Base-by-base conservation (phyloP, 306 rosid species). In the Glycyrrhiza uralensis region DNA sequence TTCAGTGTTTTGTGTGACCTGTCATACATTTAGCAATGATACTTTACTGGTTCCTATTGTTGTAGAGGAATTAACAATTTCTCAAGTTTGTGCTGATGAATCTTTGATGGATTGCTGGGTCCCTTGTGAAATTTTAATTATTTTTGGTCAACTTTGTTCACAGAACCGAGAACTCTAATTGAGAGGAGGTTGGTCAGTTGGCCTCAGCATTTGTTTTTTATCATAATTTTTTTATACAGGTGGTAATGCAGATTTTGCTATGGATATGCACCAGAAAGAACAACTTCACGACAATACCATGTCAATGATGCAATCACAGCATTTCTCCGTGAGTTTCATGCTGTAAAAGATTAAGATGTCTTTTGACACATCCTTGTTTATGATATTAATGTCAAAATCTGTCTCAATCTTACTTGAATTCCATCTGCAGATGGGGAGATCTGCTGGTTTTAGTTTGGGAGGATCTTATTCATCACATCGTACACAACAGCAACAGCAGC, bases 191-290 rank as follows among this genome's bases (percentile, higher is more conserved):
- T 64, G 14, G 58, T 58, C 14, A 33, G 66, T 58, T 66, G 61
- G 54, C 67, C 65, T 49, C 39, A 38, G 49, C 24, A 56, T 59
- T 66, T 75, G 22, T 60, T 80, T 47, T 64, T 89, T 71, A 76
- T 66, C 68, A 28, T 71, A 41, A 63, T 78, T 72, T 76, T 61
- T 79, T 45, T 69, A 35, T 41, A 68, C 87, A 89, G 99, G 97
- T 82, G 96, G 97, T 75, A 86, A 72, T 84, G 83, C 90, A 77
- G 99, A 91, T 76, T 91, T 77, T 86, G 74, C 84, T 0, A 86
- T 95, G 91, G 96, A 95, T 75, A 89, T 95, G 92, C 96, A 94
- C 83, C 98, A 91, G 85, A 95, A 89, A 82, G 99, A 95, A 26
- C 99, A 94, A 78, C 92, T 92, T 69, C 97, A 89, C 54, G 99